Conservation (phyloP, 192 early-diverging fungal species). For the Dispira simplex region DNA sequence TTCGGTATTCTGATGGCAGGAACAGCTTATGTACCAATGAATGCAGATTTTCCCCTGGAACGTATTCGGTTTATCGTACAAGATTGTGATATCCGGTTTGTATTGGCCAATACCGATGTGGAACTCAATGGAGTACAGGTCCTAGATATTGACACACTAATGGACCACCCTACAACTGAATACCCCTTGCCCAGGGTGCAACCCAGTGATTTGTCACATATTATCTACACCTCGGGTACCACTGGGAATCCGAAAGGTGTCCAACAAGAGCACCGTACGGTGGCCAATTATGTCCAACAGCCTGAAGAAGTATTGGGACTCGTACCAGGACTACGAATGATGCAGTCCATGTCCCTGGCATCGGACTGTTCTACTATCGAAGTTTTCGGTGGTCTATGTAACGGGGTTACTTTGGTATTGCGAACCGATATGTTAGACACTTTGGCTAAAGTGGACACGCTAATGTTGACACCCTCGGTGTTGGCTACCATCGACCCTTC, state of each 20-base stretch:
- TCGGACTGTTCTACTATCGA: not conserved
- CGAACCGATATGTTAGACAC: not conserved
- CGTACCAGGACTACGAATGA: not conserved
- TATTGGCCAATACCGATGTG: not conserved
- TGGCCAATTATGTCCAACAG: not conserved
- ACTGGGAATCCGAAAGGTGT: conserved; percentile 3
- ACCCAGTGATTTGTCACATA: not conserved
- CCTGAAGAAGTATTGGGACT: not conserved
- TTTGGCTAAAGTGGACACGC: not conserved
- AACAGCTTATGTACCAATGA: not conserved
- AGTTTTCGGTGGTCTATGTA: not conserved
- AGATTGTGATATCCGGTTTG: not conserved
- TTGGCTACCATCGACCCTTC: not conserved
- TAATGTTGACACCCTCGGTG: not conserved
- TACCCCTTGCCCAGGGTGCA: not conserved
- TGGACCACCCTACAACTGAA: not conserved
- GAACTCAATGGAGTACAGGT: not conserved
- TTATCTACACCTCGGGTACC: conserved; percentile 8
- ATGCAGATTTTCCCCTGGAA: not conserved
- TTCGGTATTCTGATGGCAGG: not conserved
- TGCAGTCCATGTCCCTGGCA: conserved; percentile 1
- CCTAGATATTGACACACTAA: not conserved
- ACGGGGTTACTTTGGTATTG: conserved; percentile 1
- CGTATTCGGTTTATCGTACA: not conserved
- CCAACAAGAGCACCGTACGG: not conserved